These are phyloP conservation scores for Parasarocladium wereldwijsianum DNA, from an alignment of 2,329 filamentous ascomycete species.

Conservation along the genomic window DNA sequence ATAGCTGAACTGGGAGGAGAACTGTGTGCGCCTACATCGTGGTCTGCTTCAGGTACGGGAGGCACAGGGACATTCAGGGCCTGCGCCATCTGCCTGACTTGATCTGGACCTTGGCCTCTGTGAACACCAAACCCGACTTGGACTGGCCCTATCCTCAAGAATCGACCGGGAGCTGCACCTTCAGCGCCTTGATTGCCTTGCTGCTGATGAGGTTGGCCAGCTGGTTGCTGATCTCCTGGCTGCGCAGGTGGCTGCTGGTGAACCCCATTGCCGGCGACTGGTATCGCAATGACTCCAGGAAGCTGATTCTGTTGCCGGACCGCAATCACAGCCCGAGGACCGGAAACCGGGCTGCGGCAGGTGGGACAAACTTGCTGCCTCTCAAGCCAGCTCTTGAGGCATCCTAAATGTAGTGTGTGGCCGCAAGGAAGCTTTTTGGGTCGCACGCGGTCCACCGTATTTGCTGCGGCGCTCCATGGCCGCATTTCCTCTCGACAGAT, in stretches of 20 bases:
- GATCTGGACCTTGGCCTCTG: conserved; percentile 48
- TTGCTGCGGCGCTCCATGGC: conserved; percentile 48
- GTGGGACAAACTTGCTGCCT: conserved; percentile 95
- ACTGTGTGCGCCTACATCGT: conserved; percentile 9
- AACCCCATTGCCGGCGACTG: conserved; percentile 15
- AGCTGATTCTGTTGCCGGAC: conserved; percentile 4
- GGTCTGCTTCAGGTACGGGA: too few species aligned
- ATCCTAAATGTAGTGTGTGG: conserved; percentile 87
- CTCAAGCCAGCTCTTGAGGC: conserved; percentile 93
- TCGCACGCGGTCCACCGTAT: conserved; percentile 64
- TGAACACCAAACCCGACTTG: conserved; percentile 65
- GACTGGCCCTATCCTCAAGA: conserved; percentile 62
- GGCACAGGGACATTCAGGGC: conserved; percentile 46
- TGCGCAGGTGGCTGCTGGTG: conserved; percentile 9
- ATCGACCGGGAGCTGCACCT: too few species aligned
- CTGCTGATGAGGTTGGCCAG: conserved; percentile 11
- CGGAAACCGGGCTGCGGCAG: conserved; percentile 63
- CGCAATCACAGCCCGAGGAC: conserved; percentile 14
- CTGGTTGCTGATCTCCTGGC: conserved; percentile 5
- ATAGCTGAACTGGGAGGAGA: conserved; percentile 4
- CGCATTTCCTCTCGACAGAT: conserved; percentile 96
- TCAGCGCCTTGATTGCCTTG: conserved; percentile 15
- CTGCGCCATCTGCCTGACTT: conserved; percentile 53
- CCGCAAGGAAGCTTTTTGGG: conserved; percentile 96
- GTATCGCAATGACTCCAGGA: conserved; percentile 16